Base-by-base conservation (phyloP, 2,329 filamentous ascomycete species). In the Aspergillus transmontanensis region DNA sequence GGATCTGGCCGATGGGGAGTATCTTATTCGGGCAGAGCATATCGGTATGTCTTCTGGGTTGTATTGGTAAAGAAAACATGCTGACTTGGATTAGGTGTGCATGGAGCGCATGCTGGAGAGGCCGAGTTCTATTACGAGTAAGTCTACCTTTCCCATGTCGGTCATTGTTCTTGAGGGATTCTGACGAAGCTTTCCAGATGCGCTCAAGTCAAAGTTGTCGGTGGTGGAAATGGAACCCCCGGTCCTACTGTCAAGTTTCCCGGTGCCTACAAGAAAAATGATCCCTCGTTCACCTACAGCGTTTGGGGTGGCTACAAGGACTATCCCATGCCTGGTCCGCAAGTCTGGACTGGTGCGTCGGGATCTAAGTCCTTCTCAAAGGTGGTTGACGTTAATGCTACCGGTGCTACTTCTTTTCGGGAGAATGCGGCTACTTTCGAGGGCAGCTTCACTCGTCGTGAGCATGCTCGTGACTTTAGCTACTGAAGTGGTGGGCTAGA, bases 241-340 rank as follows among this genome's bases (percentile, higher is more conserved):
- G 58, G 65, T 26, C 64, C 61, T 36, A 58, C 61, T 1, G 21
- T 66, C 9, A 66, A 63, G n/a, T 66, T 66, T 19, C 65, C 65
- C 7, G 64, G 65, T 34, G 64, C 16, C 26, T 66, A 66, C 56
- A 57, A 64, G 54, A 63, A 67, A 12, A 58, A 61, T 14, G 67
- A 70, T 51, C 63, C 68, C 14, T 66, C 66, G 19, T 67, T 69
- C 53, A 61, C 63, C 46, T 65, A 67, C 53, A 67, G 60, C 32
- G 50, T 69, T 46, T 69, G 51, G 14, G 59, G 60, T 54, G 67
- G 66, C 28, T 60, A 59, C 28, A 66, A 68, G 45, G 59, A 65
- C 2, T 70, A 70, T 43, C 65, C 67, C 12, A 65, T 68, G 55
- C 68, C 68, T 43, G 68, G 68, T 11, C 68, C 68, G 9, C n/a